phyloP scores from a whole-genome alignment of 768 basidiomycete species.

The Collybia sp. region DNA sequence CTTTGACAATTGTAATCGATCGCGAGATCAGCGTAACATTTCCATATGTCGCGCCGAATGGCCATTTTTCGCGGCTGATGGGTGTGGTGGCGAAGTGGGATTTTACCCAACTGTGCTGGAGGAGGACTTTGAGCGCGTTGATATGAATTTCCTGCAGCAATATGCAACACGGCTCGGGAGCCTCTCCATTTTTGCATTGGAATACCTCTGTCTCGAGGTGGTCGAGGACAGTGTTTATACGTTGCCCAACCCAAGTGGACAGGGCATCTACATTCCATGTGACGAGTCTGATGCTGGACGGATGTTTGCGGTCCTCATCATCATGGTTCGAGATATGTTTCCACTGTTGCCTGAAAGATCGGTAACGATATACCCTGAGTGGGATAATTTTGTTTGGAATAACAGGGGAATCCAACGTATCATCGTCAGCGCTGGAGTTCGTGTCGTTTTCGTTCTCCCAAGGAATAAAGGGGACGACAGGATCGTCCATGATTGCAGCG shows the following conservation, averaged over 20 bases:
- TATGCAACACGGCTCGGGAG: conserved; percentile 56
- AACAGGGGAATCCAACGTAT: conserved; percentile 7
- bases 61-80: conserved; percentile 51
- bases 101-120: conserved; percentile 59
- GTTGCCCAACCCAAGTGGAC: conserved; percentile 27
- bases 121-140: conserved; percentile 39
- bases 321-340: conserved; percentile 37
- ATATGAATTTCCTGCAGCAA: conserved; percentile 65
- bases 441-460: no score
- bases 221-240: conserved; percentile 44
- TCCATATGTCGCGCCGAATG: conserved; percentile 44
- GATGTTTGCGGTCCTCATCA: conserved; percentile 15
- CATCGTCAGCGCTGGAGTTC: not conserved
- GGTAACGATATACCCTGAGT: conserved; percentile 35
- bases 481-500: no score
- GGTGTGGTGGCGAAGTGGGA: conserved; percentile 57
- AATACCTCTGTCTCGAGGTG: conserved; percentile 54
- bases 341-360: conserved; percentile 35
- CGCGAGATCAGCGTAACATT: conserved; percentile 66
- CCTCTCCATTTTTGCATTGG: conserved; percentile 34
- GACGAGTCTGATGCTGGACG: conserved; percentile 44
- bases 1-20: conserved; percentile 42
- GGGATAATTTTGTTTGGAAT: conserved; percentile 24
- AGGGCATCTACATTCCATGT: conserved; percentile 72
- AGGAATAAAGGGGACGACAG: no score